Conservation (phyloP, 129 eudicot species). For the Tagetes patula region DNA sequence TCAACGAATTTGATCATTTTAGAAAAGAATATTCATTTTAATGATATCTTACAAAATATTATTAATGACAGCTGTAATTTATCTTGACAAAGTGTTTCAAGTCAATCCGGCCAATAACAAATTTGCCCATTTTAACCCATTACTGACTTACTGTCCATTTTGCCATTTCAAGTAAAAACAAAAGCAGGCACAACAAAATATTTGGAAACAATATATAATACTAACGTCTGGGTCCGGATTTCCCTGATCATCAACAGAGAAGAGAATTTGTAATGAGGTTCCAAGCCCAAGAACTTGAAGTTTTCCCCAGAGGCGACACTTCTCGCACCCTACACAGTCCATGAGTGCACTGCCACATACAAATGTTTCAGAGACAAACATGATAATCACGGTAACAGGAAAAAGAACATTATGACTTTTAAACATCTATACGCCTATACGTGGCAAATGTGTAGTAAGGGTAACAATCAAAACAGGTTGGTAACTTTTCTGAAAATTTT, state of each 20-base stretch:
- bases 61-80: neutral
- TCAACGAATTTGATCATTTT: neutral
- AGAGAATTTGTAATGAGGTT: slow-evolving; percentile 88
- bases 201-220: slow-evolving; percentile 4
- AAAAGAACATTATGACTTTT: neutral
- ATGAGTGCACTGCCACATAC: slow-evolving; percentile 69
- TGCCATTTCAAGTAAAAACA: neutral
- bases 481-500: neutral
- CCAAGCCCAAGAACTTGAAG: slow-evolving; percentile 97
- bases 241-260: slow-evolving; percentile 57
- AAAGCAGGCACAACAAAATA: neutral
- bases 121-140: neutral
- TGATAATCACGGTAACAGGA: neutral
- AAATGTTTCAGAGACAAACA: slow-evolving; percentile 14
- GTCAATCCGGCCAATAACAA: neutral
- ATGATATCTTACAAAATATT: neutral
- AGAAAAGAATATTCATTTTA: neutral
- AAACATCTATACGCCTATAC: neutral
- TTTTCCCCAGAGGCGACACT: slow-evolving; percentile 98
- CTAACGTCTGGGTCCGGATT: slow-evolving; percentile 61
- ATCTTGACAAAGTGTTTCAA: neutral
- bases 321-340: slow-evolving; percentile 99
- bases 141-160: neutral
- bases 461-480: neutral
- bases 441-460: neutral